Base-by-base conservation (phyloP, 768 basidiomycete species). In the Rhodotorula paludigena region DNA sequence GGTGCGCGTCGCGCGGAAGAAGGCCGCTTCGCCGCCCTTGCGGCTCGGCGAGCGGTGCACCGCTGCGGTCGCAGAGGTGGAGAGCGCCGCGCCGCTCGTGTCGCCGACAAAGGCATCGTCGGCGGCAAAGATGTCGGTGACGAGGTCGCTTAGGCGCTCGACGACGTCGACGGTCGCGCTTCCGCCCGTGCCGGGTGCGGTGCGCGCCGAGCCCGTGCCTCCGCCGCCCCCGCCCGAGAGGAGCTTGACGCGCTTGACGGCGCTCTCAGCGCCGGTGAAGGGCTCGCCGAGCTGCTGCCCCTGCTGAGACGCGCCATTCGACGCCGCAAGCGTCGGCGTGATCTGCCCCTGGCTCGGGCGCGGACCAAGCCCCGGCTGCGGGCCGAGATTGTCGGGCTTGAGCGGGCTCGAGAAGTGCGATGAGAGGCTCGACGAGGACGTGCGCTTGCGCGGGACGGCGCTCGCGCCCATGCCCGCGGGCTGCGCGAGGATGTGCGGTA, bases 111-210 rank as follows among this genome's bases (percentile, higher is more conserved):
- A 79, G 0, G 82, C 77, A 75, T 92, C 92, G 73, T 89, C 86
- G 0, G 88, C 86, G 69, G 89, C 87, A 63, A 94, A 89, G 23
- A 96, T 83, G 60, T 94, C 91, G 70, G 92, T 89, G 1, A 94
- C 80, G 25, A 90, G 79, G 5, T 85, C 84, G 0, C 80, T 81
- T 16, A 98, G 81, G 39, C 44, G 39, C 30, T 65, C 60, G 9
- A 53, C 49, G 1, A 42, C 55, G n/a, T 63, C 56, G 39, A 57
- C 57, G 42, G 25, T 49, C n/a, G 38, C 33, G 35, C 54, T n/a
- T n/a, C n/a, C n/a, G n/a, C n/a, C n/a, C n/a, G n/a, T n/a, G n/a
- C n/a, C n/a, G n/a, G n/a, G n/a, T n/a, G n/a, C n/a, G n/a, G n/a
- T n/a, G n/a, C n/a, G n/a, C n/a, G n/a, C n/a, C n/a, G n/a, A n/a